Percentiles rank a stretch among this genome's conserved stretches.
phyloP scores from a whole-genome alignment of 116 monocot species.

The Dioscorea cayenensis region DNA sequence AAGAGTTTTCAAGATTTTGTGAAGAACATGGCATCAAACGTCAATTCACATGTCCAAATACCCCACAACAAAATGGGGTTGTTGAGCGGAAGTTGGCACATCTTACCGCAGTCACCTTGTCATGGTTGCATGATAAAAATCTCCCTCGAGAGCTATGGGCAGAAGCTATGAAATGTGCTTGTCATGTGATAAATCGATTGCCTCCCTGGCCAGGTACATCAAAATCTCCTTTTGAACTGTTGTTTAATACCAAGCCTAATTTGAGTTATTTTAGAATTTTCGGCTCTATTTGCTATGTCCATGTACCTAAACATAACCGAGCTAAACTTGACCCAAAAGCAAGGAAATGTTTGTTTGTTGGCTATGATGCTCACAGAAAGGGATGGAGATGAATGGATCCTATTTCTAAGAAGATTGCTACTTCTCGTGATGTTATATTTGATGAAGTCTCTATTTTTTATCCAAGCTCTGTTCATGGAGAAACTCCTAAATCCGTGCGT shows the following conservation, averaged over 20 bases:
- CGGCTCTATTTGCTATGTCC: slow-evolving; percentile 1
- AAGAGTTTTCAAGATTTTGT: background rate
- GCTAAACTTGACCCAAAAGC: slow-evolving; percentile 2
- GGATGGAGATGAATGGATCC: slow-evolving; percentile 9
- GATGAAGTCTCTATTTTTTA: background rate
- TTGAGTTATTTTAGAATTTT: slow-evolving; percentile 3
- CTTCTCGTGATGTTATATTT: slow-evolving; percentile 3
- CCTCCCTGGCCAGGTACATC: background rate
- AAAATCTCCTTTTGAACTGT: slow-evolving; percentile 5
- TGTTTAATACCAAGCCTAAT: background rate
- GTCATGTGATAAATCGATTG: slow-evolving; percentile 8
- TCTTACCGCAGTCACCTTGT: background rate
- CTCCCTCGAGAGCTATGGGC: slow-evolving; percentile 3
- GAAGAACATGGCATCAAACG: background rate
- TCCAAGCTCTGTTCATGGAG: background rate
- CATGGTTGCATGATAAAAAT: background rate
- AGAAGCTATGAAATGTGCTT: background rate
- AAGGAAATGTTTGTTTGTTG: background rate
- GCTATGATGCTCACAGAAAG: slow-evolving; percentile 1
- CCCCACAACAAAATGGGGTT: background rate
- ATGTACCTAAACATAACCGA: background rate
- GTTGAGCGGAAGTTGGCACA: background rate
- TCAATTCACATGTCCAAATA: background rate
- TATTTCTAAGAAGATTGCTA: background rate
- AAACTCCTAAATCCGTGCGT: too few species aligned